phyloP scores from a whole-genome alignment of 768 basidiomycete genomes.

The Cytidiella melzeri region DNA sequence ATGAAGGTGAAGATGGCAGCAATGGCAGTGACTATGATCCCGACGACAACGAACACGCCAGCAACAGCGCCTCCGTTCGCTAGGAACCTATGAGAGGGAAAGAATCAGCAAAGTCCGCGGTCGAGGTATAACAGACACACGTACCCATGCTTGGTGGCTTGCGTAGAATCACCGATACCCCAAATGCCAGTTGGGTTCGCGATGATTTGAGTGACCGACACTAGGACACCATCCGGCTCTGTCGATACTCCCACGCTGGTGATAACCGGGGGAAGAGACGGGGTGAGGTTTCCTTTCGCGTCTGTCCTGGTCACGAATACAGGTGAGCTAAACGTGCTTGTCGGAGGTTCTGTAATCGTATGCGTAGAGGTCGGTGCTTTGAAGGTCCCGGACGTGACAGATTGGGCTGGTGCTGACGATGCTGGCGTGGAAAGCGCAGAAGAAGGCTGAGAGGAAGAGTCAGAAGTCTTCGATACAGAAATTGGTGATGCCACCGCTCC shows the following conservation, averaged over 20 bases:
- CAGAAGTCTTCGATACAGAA: neutral
- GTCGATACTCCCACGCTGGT: constrained; percentile 43
- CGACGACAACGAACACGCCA: constrained; percentile 68
- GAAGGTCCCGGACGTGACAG: constrained; percentile 14
- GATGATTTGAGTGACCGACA: constrained; percentile 47
- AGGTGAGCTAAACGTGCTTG: constrained; percentile 40
- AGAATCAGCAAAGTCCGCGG: neutral
- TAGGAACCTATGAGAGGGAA: constrained; percentile 43
- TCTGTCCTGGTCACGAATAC: constrained; percentile 37
- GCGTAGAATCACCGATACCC: constrained; percentile 15
- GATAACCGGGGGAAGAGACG: constrained; percentile 40
- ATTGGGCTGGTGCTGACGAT: neutral
- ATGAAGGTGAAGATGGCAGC: constrained; percentile 39
- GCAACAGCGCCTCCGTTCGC: constrained; percentile 62
- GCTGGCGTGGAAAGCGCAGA: neutral
- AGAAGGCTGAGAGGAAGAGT: neutral
- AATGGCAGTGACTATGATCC: constrained; percentile 45
- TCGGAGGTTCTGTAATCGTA: constrained; percentile 35
- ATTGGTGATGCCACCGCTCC: neutral
- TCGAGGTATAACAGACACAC: neutral
- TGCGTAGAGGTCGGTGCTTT: constrained; percentile 29
- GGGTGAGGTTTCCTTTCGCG: constrained; percentile 30
- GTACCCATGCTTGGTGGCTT: constrained; percentile 15
- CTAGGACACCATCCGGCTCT: constrained; percentile 35
- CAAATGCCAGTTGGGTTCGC: constrained; percentile 40